Evolutionary conservation across 805 yeast genomes (phyloP).

Genomic region (Starmerella cellae): DNA sequence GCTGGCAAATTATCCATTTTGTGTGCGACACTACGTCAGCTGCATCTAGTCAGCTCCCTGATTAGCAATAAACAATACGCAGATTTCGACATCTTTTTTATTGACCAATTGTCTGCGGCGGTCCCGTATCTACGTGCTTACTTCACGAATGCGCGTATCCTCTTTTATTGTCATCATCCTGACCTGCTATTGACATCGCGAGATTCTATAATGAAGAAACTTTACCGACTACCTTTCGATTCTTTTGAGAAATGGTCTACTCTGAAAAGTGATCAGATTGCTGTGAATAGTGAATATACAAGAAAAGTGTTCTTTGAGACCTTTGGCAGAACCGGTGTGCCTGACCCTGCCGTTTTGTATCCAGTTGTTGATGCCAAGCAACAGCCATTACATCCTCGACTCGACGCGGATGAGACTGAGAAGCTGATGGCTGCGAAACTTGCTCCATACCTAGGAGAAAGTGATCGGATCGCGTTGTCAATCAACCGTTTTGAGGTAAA

Average conservation of each 20-base stretch:
- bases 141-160: conserved; percentile 34
- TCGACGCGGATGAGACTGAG: neutral
- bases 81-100: conserved; percentile 56
- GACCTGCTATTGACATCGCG: conserved; percentile 65
- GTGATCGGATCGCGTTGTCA: conserved; percentile 39
- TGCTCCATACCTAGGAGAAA: conserved; percentile 5
- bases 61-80: neutral
- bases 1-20: conserved; percentile 59
- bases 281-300: conserved; percentile 83
- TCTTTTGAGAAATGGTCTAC: conserved; percentile 71
- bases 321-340: conserved; percentile 31
- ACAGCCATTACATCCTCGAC: conserved; percentile 11
- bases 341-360: conserved; percentile 44
- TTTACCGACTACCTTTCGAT: conserved; percentile 78
- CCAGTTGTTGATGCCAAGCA: conserved; percentile 56
- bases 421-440: conserved; percentile 6
- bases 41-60: conserved; percentile 45
- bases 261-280: conserved; percentile 57
- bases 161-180: conserved; percentile 95
- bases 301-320: conserved; percentile 51
- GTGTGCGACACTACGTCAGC: conserved; percentile 73
- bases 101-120: conserved; percentile 81
- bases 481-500: conserved; percentile 82
- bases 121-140: conserved; percentile 48
- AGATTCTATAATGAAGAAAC: conserved; percentile 38